Evolutionary conservation across 1,139 yeast species (phyloP).

Genomic region (Blastobotrys elegans): DNA sequence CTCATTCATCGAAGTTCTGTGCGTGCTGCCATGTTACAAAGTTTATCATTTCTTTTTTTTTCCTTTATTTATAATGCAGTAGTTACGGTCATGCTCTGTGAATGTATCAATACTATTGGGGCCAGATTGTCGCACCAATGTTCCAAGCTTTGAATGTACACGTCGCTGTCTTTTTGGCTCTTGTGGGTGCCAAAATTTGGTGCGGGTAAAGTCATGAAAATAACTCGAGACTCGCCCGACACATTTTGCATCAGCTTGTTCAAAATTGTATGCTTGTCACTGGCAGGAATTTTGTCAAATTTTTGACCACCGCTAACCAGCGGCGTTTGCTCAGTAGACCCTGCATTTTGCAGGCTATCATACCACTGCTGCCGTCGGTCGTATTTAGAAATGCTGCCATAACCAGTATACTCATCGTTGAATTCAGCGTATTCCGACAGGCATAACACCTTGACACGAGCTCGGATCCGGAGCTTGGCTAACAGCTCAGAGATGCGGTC

Average conservation of each 20-base stretch:
- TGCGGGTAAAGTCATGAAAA: constrained; percentile 85
- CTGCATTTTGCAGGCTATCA: background rate
- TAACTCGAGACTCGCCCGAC: constrained; percentile 57
- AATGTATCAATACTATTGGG: constrained; percentile 73
- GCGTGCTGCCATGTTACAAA: too few relatives aligned
- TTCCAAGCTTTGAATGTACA: constrained; percentile 70
- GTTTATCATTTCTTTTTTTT: too few relatives aligned
- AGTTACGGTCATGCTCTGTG: constrained; percentile 93
- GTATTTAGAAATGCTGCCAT: background rate
- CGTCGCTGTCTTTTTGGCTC: constrained; percentile 60
- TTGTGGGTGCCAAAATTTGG: constrained; percentile 79
- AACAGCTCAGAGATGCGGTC: constrained; percentile 58
- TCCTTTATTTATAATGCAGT: constrained; percentile 63
- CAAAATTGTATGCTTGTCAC: constrained; percentile 82
- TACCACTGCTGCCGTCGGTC: background rate
- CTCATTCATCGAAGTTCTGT: background rate
- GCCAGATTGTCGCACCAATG: constrained; percentile 80
- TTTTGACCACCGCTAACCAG: constrained; percentile 6
- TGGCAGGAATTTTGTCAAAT: constrained; percentile 83
- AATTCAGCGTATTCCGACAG: constrained; percentile 35
- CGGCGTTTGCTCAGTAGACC: background rate
- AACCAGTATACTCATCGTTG: background rate
- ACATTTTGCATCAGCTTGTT: constrained; percentile 75
- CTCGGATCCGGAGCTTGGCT: constrained; percentile 74
- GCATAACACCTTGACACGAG: constrained; percentile 67